Evolutionary conservation across 306 rosid species (phyloP), one percentile per base, ranked within the genome.

Genomic region (Cucurbita ficifolia): DNA sequence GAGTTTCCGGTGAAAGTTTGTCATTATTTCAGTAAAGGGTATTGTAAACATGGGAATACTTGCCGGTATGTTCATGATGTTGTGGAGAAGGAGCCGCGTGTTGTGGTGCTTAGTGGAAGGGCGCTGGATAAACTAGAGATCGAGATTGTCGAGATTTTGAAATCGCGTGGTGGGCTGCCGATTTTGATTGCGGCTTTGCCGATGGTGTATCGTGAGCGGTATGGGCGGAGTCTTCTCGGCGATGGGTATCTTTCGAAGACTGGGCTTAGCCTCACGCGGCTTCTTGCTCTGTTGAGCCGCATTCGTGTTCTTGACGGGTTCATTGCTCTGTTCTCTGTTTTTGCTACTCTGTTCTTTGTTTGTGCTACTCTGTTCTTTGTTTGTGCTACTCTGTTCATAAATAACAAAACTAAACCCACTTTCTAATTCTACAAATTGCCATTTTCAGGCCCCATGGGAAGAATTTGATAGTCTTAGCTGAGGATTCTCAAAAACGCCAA

Each of bases 181-280:
- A 77, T 84, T 54, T 84, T 85, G 2, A 81, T 84, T 46, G 87
- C 87, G 21, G 79, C 87, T 13, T 49, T 84, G 76, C 87, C 87
- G 11, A 76, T 81, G 81, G 39, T 79, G 53, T 84, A 84, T 29
- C 77, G 76, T 52, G 85, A 81, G 51, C 70, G 61, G 24, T 84
- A 79, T 58, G 85, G 87, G 50, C 81, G 74, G 60, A 84, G 73
- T 43, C 83, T 84, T 57, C 83, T 79, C 70, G 87, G 85, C 2
- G 85, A 81, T 14, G 87, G 87, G 6, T 84, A 84, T 70, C 85
- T 84, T 16, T 81, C 85, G 2, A 85, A 84, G 75, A 79, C 81
- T 74, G 85, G 87, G 2, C 81, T 76, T 46, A 84, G 82, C 64
- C 74, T 84, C 46, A 81, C 87, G 14, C 81, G 77, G 78, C 85